Evolutionary conservation across 75 land plant genomes (phyloP), one percentile per base, ranked within the genome.

Genomic region (Picea sitchensis): DNA sequence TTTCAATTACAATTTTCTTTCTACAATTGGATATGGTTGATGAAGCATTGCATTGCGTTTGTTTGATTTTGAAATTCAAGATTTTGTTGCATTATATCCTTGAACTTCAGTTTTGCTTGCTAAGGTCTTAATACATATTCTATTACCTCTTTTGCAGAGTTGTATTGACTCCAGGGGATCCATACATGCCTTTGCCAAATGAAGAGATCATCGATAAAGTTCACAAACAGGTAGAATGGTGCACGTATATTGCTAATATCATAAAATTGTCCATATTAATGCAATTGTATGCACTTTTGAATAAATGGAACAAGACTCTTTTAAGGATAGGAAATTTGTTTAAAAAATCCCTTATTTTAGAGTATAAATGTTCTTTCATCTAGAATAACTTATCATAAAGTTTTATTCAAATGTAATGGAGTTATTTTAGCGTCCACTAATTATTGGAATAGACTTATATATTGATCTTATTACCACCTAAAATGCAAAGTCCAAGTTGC

Each of bases 141-240:
- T 51, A 51, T 51, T 51, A 51, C 56, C 56, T 73, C 31, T 76
- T 61, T 65, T 83, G 32, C 88, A 96, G 99, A 77, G 95, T 89
- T 83, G 99, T 96, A 13, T 87, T 96, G 59, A 96, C 99, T 41
- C 99, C 99, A 13, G 99, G 98, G 21, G 96, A 96, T 87, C 99
- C 99, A 7, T 96, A 96, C 85, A 96, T 96, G 99, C 92, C 92
- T 14, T 81, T 96, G 59, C 86, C 87, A 60, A 96, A 96, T 85
- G 98, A 95, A 21, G 93, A 92, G 78, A 96, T 96, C n/a, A 82
- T 90, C 59, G 80, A 69, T 4, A 84, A 89, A 88, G 98, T 96
- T 41, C 79, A 88, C 56, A 87, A 95, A 84, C 99, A 96, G 95
- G 98, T 94, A 32, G 26, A 30, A 26, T 57, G 13, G 14, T 71